A percentile compares a stretch with the other conserved stretches of the same genome.
These are phyloP conservation scores for Erucastrum elatum DNA, from an alignment of 345 rosid species.

Conservation along the genomic window DNA sequence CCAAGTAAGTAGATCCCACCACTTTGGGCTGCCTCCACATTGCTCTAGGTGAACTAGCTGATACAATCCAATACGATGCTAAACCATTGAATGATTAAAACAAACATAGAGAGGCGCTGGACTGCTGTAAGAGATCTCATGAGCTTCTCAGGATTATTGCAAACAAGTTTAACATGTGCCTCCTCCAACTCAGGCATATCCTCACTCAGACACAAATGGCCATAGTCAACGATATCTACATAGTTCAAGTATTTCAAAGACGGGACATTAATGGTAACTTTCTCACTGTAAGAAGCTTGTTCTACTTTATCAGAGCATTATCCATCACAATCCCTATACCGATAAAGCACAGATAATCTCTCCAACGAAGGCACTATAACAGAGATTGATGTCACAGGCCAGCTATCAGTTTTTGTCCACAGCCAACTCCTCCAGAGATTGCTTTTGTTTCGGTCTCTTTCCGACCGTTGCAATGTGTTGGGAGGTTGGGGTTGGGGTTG, in stretches of 20 bases:
- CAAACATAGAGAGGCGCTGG: slow-evolving; percentile 10
- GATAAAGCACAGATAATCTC: not conserved
- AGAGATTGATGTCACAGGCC: not conserved
- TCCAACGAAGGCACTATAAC: not conserved
- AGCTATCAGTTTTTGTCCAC: too few species aligned
- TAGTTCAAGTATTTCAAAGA: not conserved
- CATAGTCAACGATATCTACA: not conserved
- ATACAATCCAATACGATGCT: not conserved
- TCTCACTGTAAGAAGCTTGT: not conserved
- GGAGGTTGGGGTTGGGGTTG: too few species aligned
- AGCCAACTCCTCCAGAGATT: too few species aligned
- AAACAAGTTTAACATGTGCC: slow-evolving; percentile 3
- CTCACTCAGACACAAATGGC: not conserved
- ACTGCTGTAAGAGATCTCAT: slow-evolving; percentile 20
- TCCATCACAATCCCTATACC: not conserved
- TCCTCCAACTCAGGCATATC: slow-evolving; percentile 11
- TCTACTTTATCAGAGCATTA: not conserved
- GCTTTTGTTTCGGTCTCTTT: too few species aligned
- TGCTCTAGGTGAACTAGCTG: not conserved
- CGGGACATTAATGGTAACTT: not conserved
- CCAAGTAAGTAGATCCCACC: not conserved
- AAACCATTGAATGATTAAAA: not conserved
- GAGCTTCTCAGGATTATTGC: not conserved
- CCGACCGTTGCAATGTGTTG: too few species aligned
- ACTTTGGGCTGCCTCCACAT: not conserved